Evolutionary conservation across 1,139 yeast genomes (phyloP), one percentile per base, ranked within the genome.

Genomic region (Geotrichum reessii): DNA sequence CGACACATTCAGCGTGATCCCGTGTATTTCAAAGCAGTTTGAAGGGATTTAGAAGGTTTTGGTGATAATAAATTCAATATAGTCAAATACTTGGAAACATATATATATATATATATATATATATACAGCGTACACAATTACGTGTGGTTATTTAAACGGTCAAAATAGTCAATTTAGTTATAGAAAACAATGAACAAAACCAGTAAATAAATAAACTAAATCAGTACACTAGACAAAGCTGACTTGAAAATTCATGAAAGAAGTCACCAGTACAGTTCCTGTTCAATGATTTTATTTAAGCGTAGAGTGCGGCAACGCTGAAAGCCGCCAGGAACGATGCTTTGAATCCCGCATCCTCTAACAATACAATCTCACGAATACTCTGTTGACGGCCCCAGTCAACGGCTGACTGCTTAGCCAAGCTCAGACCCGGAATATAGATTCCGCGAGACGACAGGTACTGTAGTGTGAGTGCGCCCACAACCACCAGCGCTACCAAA

Each of bases 261-360:
- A 21, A 19, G 28, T 22, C 21, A 12, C 17, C 12, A 12, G 21
- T 46, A 19, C n/a, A n/a, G n/a, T n/a, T n/a, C n/a, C n/a, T 46
- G n/a, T 25, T 25, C 4, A n/a, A 9, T n/a, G 25, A 12, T 7
- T 3, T 4, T 14, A 21, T 11, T 59, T 59, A 73, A 2, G 76
- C 79, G 65, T 84, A 82, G 67, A 75, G 80, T 22, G 91, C 91
- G 14, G 91, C 87, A 51, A 85, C 80, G 58, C 83, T 64, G 67
- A 85, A 85, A 19, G 87, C 76, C 25, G 80, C 70, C 6, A 80
- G 71, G 70, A 86, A 86, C 47, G 86, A 78, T 37, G 82, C 64
- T 72, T 84, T 85, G 75, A 86, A 86, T 62, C 86, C 81, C 49
- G 87, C 84, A 65, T 84, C 81, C 60, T 84, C 81, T 62, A 85